Evolutionary conservation across 495 filamentous ascomycete genomes (phyloP).

Genomic region (Gamarada debralockiae): DNA sequence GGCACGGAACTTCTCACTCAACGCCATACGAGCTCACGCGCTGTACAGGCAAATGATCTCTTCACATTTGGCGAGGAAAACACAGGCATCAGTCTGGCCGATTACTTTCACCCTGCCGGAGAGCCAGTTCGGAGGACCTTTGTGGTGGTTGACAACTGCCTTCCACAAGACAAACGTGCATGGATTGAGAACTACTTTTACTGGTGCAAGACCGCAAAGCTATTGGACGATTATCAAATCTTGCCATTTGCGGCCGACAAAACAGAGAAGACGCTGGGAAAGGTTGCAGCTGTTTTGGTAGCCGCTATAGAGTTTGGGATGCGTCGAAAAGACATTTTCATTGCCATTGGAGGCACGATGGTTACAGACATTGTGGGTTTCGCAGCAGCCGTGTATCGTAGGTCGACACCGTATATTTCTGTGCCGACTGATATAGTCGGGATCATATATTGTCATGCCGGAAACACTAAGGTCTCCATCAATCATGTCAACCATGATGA

Average conservation of each 20-base stretch:
- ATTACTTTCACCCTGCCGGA: background rate
- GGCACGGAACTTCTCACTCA: background rate
- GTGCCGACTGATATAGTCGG: background rate
- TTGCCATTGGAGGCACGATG: background rate
- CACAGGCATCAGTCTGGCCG: background rate
- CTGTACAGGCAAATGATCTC: background rate
- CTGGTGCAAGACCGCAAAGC: background rate
- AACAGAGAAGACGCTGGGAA: background rate
- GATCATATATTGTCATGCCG: background rate
- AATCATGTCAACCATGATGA: background rate
- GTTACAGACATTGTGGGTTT: background rate
- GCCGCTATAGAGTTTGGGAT: background rate
- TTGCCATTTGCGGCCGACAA: background rate
- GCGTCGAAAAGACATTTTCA: background rate
- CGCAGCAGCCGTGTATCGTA: background rate
- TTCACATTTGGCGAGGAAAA: background rate
- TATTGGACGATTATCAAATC: background rate
- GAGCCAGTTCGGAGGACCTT: background rate
- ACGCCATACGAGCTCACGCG: background rate
- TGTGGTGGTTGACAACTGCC: background rate
- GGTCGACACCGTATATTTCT: background rate
- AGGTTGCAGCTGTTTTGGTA: background rate
- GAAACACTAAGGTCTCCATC: background rate
- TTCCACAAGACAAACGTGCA: background rate
- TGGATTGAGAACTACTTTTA: background rate